Percentiles rank a stretch among this genome's conserved stretches.
phyloP scores from a whole-genome alignment of 2,329 filamentous ascomycete genomes.

The Dactylellina haptotyla region DNA sequence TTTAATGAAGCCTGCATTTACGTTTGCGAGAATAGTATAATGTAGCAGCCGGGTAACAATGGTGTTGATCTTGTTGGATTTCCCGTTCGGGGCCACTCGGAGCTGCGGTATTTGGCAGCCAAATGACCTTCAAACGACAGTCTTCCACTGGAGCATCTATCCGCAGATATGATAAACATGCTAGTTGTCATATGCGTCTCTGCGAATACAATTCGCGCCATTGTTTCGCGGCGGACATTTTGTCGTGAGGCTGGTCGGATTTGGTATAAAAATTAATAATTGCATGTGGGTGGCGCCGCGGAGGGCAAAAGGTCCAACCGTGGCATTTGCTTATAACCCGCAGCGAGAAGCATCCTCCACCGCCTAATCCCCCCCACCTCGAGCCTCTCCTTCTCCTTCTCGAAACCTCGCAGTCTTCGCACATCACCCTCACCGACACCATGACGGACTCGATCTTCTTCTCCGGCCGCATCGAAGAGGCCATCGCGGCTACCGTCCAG shows the following conservation, averaged over 20 bases:
- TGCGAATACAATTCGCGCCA: not conserved
- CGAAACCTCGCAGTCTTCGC: too few relatives aligned
- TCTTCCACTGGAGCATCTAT: too few relatives aligned
- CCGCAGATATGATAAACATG: not conserved
- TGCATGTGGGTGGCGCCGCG: not conserved
- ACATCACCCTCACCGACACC: not conserved
- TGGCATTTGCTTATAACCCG: too few relatives aligned
- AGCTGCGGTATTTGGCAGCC: too few relatives aligned
- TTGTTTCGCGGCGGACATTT: not conserved
- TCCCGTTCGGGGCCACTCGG: not conserved
- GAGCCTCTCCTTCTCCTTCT: too few relatives aligned
- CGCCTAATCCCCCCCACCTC: not conserved
- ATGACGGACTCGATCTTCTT: constrained; percentile 49
- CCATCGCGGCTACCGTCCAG: constrained; percentile 34
- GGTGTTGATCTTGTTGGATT: constrained; percentile 19
- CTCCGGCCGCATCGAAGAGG: constrained; percentile 40
- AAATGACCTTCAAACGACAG: too few relatives aligned
- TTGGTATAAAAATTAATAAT: too few relatives aligned
- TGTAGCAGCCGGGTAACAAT: too few relatives aligned
- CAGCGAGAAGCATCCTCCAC: not conserved
- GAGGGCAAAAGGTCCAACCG: not conserved
- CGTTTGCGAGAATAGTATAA: not conserved
- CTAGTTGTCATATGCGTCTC: not conserved
- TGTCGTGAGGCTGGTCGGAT: not conserved
- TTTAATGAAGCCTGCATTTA: not conserved